These are phyloP conservation scores for Mucor irregularis DNA, from an alignment of 371 early-diverging fungal genomes.

Conservation along the genomic window DNA sequence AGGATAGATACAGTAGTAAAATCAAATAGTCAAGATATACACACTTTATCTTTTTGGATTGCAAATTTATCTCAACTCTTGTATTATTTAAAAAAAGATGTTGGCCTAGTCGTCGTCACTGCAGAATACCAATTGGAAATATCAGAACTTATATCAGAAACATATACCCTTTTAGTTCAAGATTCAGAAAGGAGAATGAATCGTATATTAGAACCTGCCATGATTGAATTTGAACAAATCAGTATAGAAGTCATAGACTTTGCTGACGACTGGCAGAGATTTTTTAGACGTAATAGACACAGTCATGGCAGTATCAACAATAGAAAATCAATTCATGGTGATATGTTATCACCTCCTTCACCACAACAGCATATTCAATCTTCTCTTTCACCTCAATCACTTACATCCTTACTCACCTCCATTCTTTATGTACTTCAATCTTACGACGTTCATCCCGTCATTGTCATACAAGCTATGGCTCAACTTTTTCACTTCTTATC, in stretches of 20 bases:
- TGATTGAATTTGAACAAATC: slow-evolving; percentile 77
- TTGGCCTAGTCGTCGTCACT: slow-evolving; percentile 65
- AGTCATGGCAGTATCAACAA: background rate
- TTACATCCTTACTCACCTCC: slow-evolving; percentile 65
- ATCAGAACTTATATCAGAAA: slow-evolving; percentile 74
- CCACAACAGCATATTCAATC: background rate
- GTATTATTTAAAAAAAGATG: slow-evolving; percentile 83
- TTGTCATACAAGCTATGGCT: slow-evolving; percentile 67
- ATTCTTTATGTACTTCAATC: slow-evolving; percentile 60
- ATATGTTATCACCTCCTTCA: background rate
- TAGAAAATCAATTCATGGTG: background rate
- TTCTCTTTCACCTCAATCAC: slow-evolving; percentile 53
- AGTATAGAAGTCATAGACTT: slow-evolving; percentile 67
- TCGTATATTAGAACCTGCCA: slow-evolving; percentile 64
- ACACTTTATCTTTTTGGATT: slow-evolving; percentile 79
- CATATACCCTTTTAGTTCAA: slow-evolving; percentile 63
- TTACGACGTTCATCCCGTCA: slow-evolving; percentile 68
- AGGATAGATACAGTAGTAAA: slow-evolving; percentile 60
- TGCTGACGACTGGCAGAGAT: slow-evolving; percentile 61
- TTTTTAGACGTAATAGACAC: slow-evolving; percentile 11
- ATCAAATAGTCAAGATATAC: slow-evolving; percentile 34
- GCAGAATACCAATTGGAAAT: slow-evolving; percentile 67
- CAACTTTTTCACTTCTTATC: slow-evolving; percentile 78
- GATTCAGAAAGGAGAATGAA: slow-evolving; percentile 66
- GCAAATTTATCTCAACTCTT: slow-evolving; percentile 77